Conservation (phyloP, 352 stramenopile species). For the Phytophthora sp. region DNA sequence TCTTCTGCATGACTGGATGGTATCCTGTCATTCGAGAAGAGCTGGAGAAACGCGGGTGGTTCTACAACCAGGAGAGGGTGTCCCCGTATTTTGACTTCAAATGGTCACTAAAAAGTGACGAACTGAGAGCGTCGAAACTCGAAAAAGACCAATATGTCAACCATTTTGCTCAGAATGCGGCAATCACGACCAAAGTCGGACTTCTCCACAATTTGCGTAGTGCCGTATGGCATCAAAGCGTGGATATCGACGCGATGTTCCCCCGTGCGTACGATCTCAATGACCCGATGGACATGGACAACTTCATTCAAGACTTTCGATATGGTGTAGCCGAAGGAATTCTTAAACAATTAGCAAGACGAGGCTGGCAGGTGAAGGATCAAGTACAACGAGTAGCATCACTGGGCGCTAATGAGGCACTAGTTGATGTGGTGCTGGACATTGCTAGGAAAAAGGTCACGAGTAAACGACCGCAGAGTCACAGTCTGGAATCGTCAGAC, state of each 20-base stretch:
- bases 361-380: slow-evolving; percentile 25
- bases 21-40: slow-evolving; percentile 92
- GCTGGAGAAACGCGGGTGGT: slow-evolving; percentile 89
- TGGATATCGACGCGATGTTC: slow-evolving; percentile 86
- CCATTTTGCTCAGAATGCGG: slow-evolving; percentile 92
- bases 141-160: slow-evolving; percentile 90
- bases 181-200: slow-evolving; percentile 92
- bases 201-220: slow-evolving; percentile 85
- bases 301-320: slow-evolving; percentile 93
- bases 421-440: slow-evolving; percentile 63
- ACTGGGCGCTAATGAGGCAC: slow-evolving; percentile 52
- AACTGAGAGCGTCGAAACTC: slow-evolving; percentile 80
- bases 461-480: slow-evolving; percentile 40
- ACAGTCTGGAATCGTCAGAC: slow-evolving; percentile 24
- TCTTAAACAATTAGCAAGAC: slow-evolving; percentile 71
- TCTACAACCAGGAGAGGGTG: slow-evolving; percentile 81
- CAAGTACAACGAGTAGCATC: slow-evolving; percentile 15
- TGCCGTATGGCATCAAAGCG: slow-evolving; percentile 82
- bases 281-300: slow-evolving; percentile 78
- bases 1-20: slow-evolving; percentile 93
- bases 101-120: slow-evolving; percentile 91
- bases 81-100: slow-evolving; percentile 93
- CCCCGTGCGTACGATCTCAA: slow-evolving; percentile 92
- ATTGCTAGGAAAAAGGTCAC: slow-evolving; percentile 68
- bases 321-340: slow-evolving; percentile 82